Evolutionary conservation across 2,329 filamentous ascomycete species (phyloP).

Genomic region (Aspergillus bombycis): DNA sequence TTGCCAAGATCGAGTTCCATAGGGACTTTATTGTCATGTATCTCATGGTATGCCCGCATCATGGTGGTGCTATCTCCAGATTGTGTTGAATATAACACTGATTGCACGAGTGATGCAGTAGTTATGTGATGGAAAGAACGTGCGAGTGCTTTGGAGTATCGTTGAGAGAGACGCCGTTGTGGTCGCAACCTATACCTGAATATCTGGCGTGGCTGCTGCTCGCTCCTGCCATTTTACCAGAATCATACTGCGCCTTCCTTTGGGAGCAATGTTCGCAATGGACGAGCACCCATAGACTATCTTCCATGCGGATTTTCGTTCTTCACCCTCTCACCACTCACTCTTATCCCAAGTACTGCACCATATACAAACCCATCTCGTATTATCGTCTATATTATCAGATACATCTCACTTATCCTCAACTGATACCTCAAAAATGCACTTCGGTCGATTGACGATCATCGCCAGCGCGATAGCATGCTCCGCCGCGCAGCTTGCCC

Average conservation of each 20-base stretch:
- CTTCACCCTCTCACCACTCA: slow-evolving; percentile 9
- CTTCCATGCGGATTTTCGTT: background rate
- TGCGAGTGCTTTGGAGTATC: too few relatives aligned
- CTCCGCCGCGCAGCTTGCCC: slow-evolving; percentile 19
- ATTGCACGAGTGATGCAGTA: too few relatives aligned
- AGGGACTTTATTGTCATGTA: too few relatives aligned
- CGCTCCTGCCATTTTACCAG: background rate
- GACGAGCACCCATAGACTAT: background rate
- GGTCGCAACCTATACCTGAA: background rate
- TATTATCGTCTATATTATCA: slow-evolving; percentile 29
- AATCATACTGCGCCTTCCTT: background rate
- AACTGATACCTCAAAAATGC: slow-evolving; percentile 25
- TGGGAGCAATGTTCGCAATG: background rate
- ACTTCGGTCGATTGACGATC: slow-evolving; percentile 17
- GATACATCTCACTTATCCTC: slow-evolving; percentile 9
- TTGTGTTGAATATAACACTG: too few relatives aligned
- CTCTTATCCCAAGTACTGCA: slow-evolving; percentile 11
- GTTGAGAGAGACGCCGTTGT: too few relatives aligned
- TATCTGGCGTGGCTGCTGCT: background rate
- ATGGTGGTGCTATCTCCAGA: too few relatives aligned
- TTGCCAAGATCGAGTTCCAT: too few relatives aligned
- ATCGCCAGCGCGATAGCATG: slow-evolving; percentile 17
- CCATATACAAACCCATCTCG: slow-evolving; percentile 15
- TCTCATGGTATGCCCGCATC: too few relatives aligned
- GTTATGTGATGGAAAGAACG: too few relatives aligned